Percentiles rank a stretch among this genome's conserved stretches.
Evolutionary conservation across 2,329 filamentous ascomycete species (phyloP).

Genomic region (Ceratocystis cacaofunesta): DNA sequence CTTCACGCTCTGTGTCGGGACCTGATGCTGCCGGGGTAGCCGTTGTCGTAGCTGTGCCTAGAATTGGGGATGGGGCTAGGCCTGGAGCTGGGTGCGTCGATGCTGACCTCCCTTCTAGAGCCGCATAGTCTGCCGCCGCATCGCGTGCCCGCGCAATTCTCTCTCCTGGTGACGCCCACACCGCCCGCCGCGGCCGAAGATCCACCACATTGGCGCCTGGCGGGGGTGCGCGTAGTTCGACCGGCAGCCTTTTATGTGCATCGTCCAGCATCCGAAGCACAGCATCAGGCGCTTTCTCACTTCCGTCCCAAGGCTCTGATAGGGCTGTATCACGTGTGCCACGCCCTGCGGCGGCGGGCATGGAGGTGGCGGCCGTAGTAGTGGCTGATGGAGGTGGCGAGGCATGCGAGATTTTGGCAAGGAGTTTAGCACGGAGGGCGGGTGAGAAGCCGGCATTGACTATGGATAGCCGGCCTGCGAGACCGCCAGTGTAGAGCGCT

Average conservation of each 20-base stretch:
- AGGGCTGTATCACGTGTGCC: conserved; percentile 54
- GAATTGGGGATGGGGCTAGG: conserved; percentile 28
- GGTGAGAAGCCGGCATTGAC: conserved; percentile 50
- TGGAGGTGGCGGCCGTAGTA: conserved; percentile 7
- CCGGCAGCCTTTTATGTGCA: conserved; percentile 51
- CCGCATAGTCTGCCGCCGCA: conserved; percentile 37
- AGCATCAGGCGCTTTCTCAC: conserved; percentile 58
- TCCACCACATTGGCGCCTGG: conserved; percentile 29
- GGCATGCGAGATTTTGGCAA: conserved; percentile 41
- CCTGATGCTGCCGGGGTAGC: conserved; percentile 29
- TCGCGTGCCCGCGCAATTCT: conserved; percentile 42
- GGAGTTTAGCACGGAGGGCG: conserved; percentile 43
- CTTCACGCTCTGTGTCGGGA: conserved; percentile 57
- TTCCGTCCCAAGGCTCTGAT: conserved; percentile 61
- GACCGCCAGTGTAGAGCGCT: conserved; percentile 42
- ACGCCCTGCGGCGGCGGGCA: conserved; percentile 45
- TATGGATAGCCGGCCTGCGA: conserved; percentile 42
- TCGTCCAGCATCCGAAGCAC: conserved; percentile 77
- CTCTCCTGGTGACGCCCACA: conserved; percentile 30
- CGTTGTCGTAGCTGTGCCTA: conserved; percentile 24
- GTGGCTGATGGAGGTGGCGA: conserved; percentile 18
- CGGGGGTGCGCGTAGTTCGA: conserved; percentile 28
- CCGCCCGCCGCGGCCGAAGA: conserved; percentile 32
- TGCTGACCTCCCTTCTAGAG: conserved; percentile 8
- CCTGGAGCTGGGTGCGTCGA: conserved; percentile 19